Conservation (phyloP, 2,329 filamentous ascomycete genomes). For the Nannizzia gypsea region DNA sequence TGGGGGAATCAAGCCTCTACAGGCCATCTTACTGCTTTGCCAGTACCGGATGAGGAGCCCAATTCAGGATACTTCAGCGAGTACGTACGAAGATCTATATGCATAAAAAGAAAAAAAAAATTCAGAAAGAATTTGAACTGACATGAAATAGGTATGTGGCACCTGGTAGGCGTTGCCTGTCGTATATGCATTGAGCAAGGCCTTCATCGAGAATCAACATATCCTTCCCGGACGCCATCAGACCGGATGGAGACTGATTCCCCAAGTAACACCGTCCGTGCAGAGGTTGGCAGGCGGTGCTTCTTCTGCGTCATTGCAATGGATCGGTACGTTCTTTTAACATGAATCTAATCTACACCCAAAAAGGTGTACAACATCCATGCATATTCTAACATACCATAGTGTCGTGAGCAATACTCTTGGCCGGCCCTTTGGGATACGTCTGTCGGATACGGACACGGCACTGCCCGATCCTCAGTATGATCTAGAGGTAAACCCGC, state of each 20-base stretch:
- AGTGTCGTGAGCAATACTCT: conserved; percentile 25
- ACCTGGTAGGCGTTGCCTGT: conserved; percentile 34
- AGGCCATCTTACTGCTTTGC: conserved; percentile 34
- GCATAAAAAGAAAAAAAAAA: not conserved
- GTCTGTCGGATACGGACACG: conserved; percentile 33
- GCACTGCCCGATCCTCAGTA: conserved; percentile 24
- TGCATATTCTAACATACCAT: not conserved
- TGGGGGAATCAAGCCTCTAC: conserved; percentile 29
- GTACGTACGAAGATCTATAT: conserved; percentile 9
- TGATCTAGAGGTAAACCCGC: conserved; percentile 12
- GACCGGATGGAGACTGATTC: conserved; percentile 4
- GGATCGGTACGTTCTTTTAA: conserved; percentile 23
- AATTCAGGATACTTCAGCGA: conserved; percentile 28
- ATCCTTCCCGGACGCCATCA: conserved; percentile 15
- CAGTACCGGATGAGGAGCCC: conserved; percentile 35
- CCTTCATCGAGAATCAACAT: conserved; percentile 30
- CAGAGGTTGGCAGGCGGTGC: conserved; percentile 29
- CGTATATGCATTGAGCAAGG: conserved; percentile 34
- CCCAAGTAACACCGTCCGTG: not conserved
- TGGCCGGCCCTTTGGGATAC: conserved; percentile 31
- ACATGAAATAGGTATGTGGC: conserved; percentile 27
- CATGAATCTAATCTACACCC: not conserved
- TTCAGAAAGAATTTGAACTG: no score
- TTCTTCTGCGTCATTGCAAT: conserved; percentile 36
- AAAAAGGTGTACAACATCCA: not conserved